These are phyloP conservation scores for Puccinia coronata DNA, from an alignment of 1,284 basidiomycete species.

Conservation along the genomic window DNA sequence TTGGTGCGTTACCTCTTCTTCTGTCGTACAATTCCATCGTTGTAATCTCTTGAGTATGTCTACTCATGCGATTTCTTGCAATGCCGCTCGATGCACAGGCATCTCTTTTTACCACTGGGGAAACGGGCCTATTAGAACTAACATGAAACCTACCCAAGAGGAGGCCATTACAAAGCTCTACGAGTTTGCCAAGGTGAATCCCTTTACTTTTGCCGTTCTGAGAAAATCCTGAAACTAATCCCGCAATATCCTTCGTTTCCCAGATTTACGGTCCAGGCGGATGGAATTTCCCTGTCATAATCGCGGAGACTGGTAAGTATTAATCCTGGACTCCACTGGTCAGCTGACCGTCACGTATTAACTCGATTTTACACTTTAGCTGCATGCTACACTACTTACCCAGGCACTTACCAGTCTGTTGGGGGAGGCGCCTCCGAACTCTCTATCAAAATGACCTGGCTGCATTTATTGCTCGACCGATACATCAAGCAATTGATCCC, in stretches of 20 bases:
- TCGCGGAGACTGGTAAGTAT: conserved; percentile 36
- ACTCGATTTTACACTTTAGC: background rate
- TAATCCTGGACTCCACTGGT: background rate
- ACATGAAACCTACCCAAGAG: background rate
- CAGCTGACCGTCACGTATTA: no score
- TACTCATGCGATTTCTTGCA: background rate
- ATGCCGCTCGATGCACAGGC: background rate
- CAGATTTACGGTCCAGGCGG: conserved; percentile 34
- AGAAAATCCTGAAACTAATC: background rate
- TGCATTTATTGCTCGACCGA: conserved; percentile 32
- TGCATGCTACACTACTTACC: conserved; percentile 28
- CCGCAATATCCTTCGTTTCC: background rate
- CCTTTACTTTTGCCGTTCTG: background rate
- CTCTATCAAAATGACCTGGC: conserved; percentile 38
- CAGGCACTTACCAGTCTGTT: conserved; percentile 6
- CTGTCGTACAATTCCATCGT: background rate
- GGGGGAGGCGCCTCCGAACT: conserved; percentile 24
- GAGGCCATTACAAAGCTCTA: conserved; percentile 20
- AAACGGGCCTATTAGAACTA: background rate
- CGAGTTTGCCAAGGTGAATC: conserved; percentile 27
- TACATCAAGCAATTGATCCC: conserved; percentile 36
- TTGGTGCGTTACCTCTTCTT: background rate
- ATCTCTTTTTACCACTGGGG: conserved; percentile 44
- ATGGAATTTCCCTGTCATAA: conserved; percentile 18
- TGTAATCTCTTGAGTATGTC: background rate